Conservation (phyloP, 768 basidiomycete genomes). For the Termitomyces sp. region DNA sequence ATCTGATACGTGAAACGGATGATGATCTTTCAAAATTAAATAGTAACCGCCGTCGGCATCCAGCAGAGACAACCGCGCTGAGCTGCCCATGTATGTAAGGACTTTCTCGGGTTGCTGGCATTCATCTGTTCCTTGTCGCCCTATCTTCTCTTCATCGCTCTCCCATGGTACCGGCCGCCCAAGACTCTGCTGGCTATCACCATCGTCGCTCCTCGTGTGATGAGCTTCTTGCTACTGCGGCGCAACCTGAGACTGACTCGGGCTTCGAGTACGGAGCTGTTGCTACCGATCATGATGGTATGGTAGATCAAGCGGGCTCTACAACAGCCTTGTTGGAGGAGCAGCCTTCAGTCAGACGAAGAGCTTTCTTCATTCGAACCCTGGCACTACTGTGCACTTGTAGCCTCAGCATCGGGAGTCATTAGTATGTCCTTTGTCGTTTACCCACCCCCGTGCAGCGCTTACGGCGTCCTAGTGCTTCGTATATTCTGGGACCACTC, state of each 20-base stretch:
- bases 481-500: slow-evolving; percentile 75
- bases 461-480: slow-evolving; percentile 43
- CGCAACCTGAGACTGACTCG: slow-evolving; percentile 11
- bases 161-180: not conserved
- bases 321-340: slow-evolving; percentile 4
- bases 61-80: not conserved
- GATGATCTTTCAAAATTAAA: not conserved
- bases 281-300: slow-evolving; percentile 22
- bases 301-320: slow-evolving; percentile 18
- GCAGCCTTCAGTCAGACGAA: slow-evolving; percentile 12
- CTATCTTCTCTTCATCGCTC: not conserved
- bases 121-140: not conserved
- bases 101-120: slow-evolving; percentile 1
- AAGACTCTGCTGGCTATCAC: not conserved
- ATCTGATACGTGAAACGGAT: slow-evolving; percentile 8
- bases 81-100: slow-evolving; percentile 9
- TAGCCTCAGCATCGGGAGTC: slow-evolving; percentile 72
- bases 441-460: not conserved
- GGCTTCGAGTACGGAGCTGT: slow-evolving; percentile 20
- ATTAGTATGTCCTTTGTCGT: slow-evolving; percentile 52
- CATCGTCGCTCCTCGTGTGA: slow-evolving; percentile 30
- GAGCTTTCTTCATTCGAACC: slow-evolving; percentile 49
- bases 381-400: slow-evolving; percentile 72
- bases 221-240: slow-evolving; percentile 22
- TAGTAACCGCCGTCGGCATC: not conserved